Conservation (phyloP, 2,329 filamentous ascomycete species). For the Nemania serpens region DNA sequence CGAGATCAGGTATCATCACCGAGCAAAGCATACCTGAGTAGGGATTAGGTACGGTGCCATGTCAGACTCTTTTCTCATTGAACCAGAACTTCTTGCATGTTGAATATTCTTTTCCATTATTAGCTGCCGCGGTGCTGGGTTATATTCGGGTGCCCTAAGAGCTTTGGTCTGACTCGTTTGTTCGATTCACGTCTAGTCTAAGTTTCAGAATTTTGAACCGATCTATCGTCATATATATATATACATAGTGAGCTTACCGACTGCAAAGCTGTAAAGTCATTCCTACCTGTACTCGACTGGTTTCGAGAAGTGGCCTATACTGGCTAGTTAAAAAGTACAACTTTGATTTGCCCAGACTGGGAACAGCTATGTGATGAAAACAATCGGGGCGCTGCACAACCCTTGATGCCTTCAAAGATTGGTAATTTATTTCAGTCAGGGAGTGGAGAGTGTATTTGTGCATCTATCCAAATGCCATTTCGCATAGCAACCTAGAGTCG, state of each 20-base stretch:
- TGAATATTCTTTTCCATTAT: constrained; percentile 1
- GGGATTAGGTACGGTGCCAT: not conserved
- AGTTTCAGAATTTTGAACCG: not conserved
- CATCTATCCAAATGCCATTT: too few species aligned
- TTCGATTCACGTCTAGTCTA: constrained; percentile 13
- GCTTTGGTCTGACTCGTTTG: not conserved
- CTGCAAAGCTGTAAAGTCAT: not conserved
- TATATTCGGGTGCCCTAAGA: constrained; percentile 7
- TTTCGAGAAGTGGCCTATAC: not conserved
- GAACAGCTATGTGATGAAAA: too few species aligned
- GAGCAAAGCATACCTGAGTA: not conserved
- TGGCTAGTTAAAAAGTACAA: not conserved
- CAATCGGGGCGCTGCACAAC: too few species aligned
- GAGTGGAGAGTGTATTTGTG: too few species aligned
- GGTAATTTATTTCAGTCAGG: too few species aligned
- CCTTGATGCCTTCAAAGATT: too few species aligned
- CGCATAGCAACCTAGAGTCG: too few species aligned
- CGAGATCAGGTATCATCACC: not conserved
- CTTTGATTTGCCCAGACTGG: not conserved
- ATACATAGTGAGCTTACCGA: not conserved
- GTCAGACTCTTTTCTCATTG: constrained; percentile 4
- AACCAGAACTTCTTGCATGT: constrained; percentile 6
- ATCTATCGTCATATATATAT: not conserved
- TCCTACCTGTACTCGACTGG: not conserved
- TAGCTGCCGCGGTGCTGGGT: constrained; percentile 3